phyloP scores from a whole-genome alignment of 805 yeast species.

The Candida glaebosa region DNA sequence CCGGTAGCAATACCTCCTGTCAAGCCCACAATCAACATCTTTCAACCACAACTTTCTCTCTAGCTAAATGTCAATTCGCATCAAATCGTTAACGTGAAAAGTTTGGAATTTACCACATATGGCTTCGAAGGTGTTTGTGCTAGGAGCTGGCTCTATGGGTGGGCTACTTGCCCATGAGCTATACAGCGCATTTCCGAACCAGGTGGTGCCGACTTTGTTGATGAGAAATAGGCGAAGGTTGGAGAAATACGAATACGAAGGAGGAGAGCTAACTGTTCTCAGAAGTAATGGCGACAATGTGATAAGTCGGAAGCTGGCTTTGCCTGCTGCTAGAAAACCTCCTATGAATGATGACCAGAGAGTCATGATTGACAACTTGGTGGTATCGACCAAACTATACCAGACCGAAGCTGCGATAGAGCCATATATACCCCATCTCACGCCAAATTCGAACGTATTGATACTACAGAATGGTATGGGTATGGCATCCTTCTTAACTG shows the following conservation, averaged over 20 bases:
- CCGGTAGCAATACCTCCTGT: conserved; percentile 99
- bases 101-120: conserved; percentile 4
- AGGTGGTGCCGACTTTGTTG: conserved; percentile 35
- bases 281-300: conserved; percentile 19
- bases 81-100: too few relatives aligned
- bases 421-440: conserved; percentile 50
- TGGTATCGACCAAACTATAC: conserved; percentile 78
- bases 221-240: conserved; percentile 38
- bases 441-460: conserved; percentile 51
- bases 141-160: conserved; percentile 57
- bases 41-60: too few relatives aligned
- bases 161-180: conserved; percentile 44
- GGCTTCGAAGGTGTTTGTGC: conserved; percentile 27
- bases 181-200: conserved; percentile 36
- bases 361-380: conserved; percentile 48
- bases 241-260: conserved; percentile 36
- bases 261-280: conserved; percentile 32
- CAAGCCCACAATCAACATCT: conserved; percentile 87
- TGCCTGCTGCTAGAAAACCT: conserved; percentile 23
- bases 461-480: conserved; percentile 91
- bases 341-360: conserved; percentile 9
- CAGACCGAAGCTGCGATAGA: conserved; percentile 63
- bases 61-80: too few relatives aligned
- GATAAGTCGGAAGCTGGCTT: conserved; percentile 9
- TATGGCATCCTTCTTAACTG: conserved; percentile 48